Evolutionary conservation across 176 grass and related monocot species (phyloP).

Genomic region (Puya raimondii): DNA sequence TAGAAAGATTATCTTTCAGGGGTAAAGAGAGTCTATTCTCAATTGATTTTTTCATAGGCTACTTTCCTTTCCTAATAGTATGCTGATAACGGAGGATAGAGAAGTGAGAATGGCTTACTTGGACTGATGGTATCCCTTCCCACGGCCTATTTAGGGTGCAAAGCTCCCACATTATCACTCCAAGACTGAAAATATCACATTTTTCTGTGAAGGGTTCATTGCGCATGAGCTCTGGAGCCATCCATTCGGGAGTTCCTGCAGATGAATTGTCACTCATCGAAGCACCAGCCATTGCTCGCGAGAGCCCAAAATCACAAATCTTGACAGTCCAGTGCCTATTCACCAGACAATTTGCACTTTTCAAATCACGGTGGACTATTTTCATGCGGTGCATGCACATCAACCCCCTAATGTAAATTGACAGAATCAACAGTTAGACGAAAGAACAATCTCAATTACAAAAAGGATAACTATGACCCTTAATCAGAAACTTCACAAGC

Average conservation of each 20-base stretch:
- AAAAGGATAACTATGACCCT: neutral
- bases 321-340: conserved; percentile 92
- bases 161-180: conserved; percentile 99
- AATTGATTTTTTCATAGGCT: neutral
- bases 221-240: conserved; percentile 96
- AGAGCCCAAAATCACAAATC: conserved; percentile 96
- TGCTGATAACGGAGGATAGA: neutral
- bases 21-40: too few relatives aligned
- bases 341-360: conserved; percentile 97
- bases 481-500: neutral
- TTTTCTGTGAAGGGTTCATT: conserved; percentile 88
- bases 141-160: conserved; percentile 88
- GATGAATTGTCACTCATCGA: conserved; percentile 70
- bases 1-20: too few relatives aligned
- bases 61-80: conserved; percentile 1
- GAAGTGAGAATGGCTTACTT: conserved; percentile 40
- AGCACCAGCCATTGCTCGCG: conserved; percentile 48
- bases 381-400: conserved; percentile 98
- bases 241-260: conserved; percentile 95
- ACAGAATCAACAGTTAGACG: conserved; percentile 15
- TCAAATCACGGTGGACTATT: conserved; percentile 90
- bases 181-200: conserved; percentile 93
- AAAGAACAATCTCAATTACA: neutral
- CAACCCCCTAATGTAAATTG: conserved; percentile 60
- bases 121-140: conserved; percentile 77